phyloP scores from a whole-genome alignment of 306 rosid genomes.

The Castanea crenata region DNA sequence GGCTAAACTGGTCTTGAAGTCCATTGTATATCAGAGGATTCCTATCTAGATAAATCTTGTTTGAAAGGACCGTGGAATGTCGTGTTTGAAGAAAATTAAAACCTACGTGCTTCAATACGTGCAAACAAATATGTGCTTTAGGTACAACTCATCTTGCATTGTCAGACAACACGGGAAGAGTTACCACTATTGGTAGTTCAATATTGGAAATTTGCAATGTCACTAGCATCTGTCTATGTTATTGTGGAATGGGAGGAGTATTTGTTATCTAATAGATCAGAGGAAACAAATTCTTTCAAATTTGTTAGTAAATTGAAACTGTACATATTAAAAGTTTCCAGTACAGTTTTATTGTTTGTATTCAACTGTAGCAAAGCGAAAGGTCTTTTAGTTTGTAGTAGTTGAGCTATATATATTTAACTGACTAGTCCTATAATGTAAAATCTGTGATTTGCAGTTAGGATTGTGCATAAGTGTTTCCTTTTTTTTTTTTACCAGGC shows the following conservation, averaged over 20 bases:
- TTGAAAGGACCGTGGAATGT: neutral
- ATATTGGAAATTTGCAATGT: too few species aligned
- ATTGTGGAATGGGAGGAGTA: neutral
- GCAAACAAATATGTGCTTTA: neutral
- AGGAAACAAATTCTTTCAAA: neutral
- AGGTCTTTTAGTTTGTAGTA: neutral
- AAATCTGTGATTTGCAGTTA: neutral
- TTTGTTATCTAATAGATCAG: neutral
- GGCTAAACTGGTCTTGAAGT: neutral
- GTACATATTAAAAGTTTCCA: neutral
- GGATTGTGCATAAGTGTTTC: constrained; percentile 9
- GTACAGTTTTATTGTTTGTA: neutral
- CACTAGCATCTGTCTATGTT: too few species aligned
- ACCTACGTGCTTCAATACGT: too few species aligned
- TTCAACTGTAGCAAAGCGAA: neutral
- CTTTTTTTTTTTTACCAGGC: constrained; percentile 47
- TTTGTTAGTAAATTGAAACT: neutral
- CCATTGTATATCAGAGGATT: neutral
- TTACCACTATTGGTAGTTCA: too few species aligned
- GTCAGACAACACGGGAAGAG: neutral
- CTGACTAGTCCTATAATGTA: neutral
- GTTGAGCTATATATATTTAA: neutral
- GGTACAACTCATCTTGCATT: neutral
- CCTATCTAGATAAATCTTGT: neutral
- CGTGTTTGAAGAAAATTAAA: too few species aligned